Percentiles rank a stretch among this genome's conserved stretches.
Conservation (phyloP, 352 stramenopile genomes). For the Phytophthora tubulina region DNA sequence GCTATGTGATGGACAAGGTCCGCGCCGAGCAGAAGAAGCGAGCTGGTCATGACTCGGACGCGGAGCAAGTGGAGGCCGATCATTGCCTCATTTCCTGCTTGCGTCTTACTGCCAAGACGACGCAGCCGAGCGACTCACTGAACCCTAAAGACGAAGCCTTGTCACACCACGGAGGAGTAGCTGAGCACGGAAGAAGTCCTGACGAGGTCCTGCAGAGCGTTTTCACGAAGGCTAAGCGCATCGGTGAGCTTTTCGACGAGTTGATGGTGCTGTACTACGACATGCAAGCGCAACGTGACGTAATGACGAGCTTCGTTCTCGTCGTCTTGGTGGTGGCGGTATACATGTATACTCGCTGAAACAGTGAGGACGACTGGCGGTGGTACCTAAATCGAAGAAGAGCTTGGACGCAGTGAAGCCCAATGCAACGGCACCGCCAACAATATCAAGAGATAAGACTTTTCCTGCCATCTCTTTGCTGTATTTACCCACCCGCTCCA, state of each 20-base stretch:
- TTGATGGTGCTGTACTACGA: background rate
- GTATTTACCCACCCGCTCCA: slow-evolving; percentile 35
- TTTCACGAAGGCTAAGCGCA: background rate
- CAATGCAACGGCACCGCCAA: background rate
- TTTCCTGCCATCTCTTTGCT: slow-evolving; percentile 13
- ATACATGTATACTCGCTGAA: slow-evolving; percentile 18
- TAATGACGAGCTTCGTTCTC: background rate
- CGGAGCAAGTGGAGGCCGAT: background rate
- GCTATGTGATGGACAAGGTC: slow-evolving; percentile 11
- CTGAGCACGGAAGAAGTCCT: background rate
- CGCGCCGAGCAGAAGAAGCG: slow-evolving; percentile 4
- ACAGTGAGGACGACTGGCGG: background rate
- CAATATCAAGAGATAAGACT: slow-evolving; percentile 15
- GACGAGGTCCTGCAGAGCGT: no score
- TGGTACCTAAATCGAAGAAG: background rate
- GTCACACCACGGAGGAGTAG: background rate
- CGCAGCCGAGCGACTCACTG: background rate
- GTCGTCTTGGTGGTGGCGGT: background rate
- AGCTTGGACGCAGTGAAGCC: background rate
- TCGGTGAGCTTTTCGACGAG: background rate
- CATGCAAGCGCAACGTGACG: background rate
- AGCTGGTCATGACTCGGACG: slow-evolving; percentile 1
- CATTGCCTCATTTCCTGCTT: slow-evolving; percentile 18
- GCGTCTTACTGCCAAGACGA: background rate
- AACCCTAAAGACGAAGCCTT: no score